Evolutionary conservation across 345 rosid species (phyloP).

Genomic region (Acer yangbiense): DNA sequence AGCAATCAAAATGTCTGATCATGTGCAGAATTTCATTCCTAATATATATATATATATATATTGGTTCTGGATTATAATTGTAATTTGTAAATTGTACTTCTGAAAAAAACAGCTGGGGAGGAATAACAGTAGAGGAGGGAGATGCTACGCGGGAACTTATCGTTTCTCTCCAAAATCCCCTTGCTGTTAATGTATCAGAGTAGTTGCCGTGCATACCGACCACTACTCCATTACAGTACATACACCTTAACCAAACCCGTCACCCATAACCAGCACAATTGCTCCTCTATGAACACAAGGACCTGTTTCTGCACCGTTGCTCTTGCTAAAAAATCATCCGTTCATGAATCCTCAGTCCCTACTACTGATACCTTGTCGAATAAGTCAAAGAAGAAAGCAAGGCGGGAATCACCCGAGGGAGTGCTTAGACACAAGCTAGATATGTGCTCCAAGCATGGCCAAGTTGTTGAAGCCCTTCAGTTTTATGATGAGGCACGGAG

Average conservation of each 20-base stretch:
- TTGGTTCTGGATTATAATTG: not conserved
- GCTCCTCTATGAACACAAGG: conserved; percentile 27
- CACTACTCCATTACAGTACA: conserved; percentile 28
- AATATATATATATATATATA: not conserved
- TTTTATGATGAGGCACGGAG: conserved; percentile 77
- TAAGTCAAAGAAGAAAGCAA: conserved; percentile 54
- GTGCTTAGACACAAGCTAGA: conserved; percentile 57
- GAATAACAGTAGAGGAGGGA: not conserved
- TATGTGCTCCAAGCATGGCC: conserved; percentile 65
- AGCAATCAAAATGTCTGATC: too few species aligned
- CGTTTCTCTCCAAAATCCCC: conserved; percentile 38
- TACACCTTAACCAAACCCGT: conserved; percentile 20
- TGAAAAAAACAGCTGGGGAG: not conserved
- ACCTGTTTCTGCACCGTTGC: conserved; percentile 43
- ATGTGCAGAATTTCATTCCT: too few species aligned
- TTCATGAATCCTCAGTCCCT: conserved; percentile 31
- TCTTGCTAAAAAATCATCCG: conserved; percentile 28
- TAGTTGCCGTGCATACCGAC: not conserved
- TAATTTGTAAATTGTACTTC: not conserved
- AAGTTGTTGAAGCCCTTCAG: conserved; percentile 70
- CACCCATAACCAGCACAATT: conserved; percentile 20
- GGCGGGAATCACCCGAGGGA: conserved; percentile 59
- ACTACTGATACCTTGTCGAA: conserved; percentile 32
- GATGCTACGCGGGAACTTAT: conserved; percentile 48
- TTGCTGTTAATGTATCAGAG: conserved; percentile 21